Conservation (phyloP, 805 yeast species). For the Pichia ethanolica region DNA sequence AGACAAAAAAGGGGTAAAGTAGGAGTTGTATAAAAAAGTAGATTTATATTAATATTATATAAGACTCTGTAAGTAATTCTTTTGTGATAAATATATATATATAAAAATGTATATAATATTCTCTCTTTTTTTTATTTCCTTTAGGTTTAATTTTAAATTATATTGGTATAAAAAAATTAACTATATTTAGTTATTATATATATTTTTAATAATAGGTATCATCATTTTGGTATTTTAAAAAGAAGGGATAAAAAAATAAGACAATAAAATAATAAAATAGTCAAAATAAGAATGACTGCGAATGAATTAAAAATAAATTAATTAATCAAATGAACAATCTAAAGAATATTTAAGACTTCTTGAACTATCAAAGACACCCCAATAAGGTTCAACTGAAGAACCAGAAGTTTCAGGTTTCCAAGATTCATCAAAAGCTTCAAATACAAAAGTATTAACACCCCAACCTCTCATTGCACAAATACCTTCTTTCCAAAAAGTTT, state of each 20-base stretch:
- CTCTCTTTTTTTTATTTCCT: too few relatives aligned
- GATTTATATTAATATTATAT: not conserved
- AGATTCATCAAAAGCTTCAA: constrained; percentile 92
- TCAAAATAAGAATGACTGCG: not conserved
- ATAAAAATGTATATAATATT: too few relatives aligned
- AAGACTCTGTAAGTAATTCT: not conserved
- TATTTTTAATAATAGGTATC: too few relatives aligned
- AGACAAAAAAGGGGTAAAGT: constrained; percentile 22
- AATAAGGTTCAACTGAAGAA: constrained; percentile 81
- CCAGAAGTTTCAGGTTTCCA: constrained; percentile 95
- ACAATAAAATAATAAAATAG: not conserved
- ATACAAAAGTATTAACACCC: constrained; percentile 89
- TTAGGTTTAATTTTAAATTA: too few relatives aligned
- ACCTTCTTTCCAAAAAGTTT: constrained; percentile 76
- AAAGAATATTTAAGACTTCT: constrained; percentile 39
- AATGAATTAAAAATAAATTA: not conserved
- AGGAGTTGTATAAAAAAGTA: not conserved
- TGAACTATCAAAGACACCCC: constrained; percentile 77
- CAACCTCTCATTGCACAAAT: constrained; percentile 91
- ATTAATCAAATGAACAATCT: constrained; percentile 35
- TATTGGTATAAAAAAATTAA: too few relatives aligned
- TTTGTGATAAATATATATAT: too few relatives aligned
- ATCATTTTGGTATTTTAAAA: too few relatives aligned
- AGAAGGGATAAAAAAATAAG: not conserved
- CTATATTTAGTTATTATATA: too few relatives aligned